Evolutionary conservation across 768 basidiomycete genomes (phyloP), one percentile per base, ranked within the genome.

Genomic region (Boletus rubescentipes): DNA sequence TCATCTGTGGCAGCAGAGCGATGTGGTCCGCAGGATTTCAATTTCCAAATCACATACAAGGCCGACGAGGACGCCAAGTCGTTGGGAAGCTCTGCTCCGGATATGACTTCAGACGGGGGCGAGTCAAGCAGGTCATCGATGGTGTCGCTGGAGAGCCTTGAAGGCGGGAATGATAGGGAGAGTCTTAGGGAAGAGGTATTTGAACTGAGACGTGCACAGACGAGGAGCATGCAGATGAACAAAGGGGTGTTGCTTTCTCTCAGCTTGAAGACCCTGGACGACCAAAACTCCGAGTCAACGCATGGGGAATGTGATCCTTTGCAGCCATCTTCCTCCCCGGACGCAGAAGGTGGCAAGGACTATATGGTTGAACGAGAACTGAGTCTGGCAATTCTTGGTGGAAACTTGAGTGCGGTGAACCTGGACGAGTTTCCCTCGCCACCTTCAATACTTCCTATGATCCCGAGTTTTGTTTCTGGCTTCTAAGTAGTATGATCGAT

Each of bases 161-260:
- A 57, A 31, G 49, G 42, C 14, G 53, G 45, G 21, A 38, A 55
- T 10, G 62, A 61, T 9, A 49, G 37, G 36, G 57, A 53, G 35
- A 61, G 69, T 21, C 45, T 59, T 20, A 41, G 60, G 18, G 72
- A 71, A n/a, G 71, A 67, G 47, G 66, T 65, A 2, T 79, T 77
- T 57, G 79, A 81, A 55, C 68, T 80, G 41, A 73, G 71, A 57
- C 73, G 77, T 12, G 80, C 72, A 3, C 79, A 77, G 44, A 75
- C 78, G 43, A 76, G 73, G 61, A 82, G 79, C 55, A 68, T 82
- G 62, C 77, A 79, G 60, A 69, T 80, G 55, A 77, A 79, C 66
- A 75, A 72, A 62, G 79, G 76, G 5, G 68, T 78, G 42, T 59
- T 82, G 26, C 59, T 81, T 31, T 67, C 72, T 14, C 55, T 76